Conservation (phyloP, 1,139 yeast genomes). For the Lodderomyces pseudojiufengensis region DNA sequence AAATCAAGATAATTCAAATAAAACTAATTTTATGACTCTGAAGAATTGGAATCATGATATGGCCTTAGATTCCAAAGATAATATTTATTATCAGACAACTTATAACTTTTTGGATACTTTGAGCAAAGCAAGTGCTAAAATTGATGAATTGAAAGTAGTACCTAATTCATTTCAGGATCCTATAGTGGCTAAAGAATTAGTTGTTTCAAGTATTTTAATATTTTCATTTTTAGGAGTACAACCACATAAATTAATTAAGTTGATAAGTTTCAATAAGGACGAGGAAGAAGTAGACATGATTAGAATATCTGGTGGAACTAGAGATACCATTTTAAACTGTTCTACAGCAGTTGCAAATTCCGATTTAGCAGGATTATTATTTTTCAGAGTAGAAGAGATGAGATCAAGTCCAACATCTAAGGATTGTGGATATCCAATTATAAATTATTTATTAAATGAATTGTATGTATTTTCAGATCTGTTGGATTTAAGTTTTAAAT, state of each 20-base stretch:
- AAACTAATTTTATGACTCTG: neutral
- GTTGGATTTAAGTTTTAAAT: conserved; percentile 10
- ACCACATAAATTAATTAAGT: conserved; percentile 28
- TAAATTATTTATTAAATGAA: conserved; percentile 12
- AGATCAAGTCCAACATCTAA: conserved; percentile 9
- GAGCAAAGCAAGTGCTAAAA: conserved; percentile 6
- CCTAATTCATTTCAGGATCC: conserved; percentile 6
- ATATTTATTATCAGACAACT: conserved; percentile 17
- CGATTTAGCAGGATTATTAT: conserved; percentile 16
- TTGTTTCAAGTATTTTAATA: conserved; percentile 22
- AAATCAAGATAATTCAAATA: conserved; percentile 1
- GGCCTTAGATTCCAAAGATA: conserved; percentile 2
- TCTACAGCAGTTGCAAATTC: conserved; percentile 15
- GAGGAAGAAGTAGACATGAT: conserved; percentile 21
- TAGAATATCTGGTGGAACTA: conserved; percentile 20
- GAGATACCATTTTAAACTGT: conserved; percentile 13
- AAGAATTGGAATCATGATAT: neutral
- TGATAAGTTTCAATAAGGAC: conserved; percentile 17
- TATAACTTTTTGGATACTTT: conserved; percentile 22
- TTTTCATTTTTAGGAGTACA: conserved; percentile 30
- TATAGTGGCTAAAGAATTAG: conserved; percentile 19
- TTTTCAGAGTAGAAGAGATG: conserved; percentile 8
- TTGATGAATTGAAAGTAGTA: conserved; percentile 2
- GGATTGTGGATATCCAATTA: conserved; percentile 17
- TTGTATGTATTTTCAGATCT: conserved; percentile 1